Conservation (phyloP, 495 filamentous ascomycete species). For the Penicillium fimorum region DNA sequence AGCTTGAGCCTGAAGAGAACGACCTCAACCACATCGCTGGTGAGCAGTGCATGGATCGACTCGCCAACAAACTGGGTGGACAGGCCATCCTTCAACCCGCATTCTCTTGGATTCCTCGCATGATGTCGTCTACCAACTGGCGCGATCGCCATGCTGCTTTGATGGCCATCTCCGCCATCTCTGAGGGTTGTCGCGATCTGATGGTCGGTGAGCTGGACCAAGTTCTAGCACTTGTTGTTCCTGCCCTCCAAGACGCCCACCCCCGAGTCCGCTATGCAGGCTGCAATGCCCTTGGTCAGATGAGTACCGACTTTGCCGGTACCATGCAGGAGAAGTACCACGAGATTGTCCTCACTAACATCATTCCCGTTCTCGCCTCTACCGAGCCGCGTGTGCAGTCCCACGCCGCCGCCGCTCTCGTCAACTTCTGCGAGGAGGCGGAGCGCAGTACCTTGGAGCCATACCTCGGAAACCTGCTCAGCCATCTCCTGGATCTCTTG, state of each 20-base stretch:
- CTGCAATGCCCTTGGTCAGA: conserved; percentile 98
- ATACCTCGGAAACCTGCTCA: conserved; percentile 85
- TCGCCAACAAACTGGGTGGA: conserved; percentile 96
- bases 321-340: conserved; percentile 98
- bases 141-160: conserved; percentile 94
- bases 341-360: conserved; percentile 75
- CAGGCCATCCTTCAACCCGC: conserved; percentile 84
- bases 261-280: conserved; percentile 96
- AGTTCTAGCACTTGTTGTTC: conserved; percentile 89
- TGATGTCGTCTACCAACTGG: conserved; percentile 96
- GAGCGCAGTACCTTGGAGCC: conserved; percentile 91
- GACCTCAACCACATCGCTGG: conserved; percentile 97
- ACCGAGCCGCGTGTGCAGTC: conserved; percentile 93
- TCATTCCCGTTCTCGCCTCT: conserved; percentile 88
- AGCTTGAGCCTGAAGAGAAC: conserved; percentile 93
- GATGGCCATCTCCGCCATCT: conserved; percentile 99
- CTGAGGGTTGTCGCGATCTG: conserved; percentile 91
- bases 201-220: conserved; percentile 95
- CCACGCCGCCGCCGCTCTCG: conserved; percentile 92
- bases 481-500: conserved; percentile 76
- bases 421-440: conserved; percentile 99
- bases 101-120: conserved; percentile 93
- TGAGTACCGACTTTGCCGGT: conserved; percentile 99
- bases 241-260: conserved; percentile 86
- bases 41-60: conserved; percentile 97